Evolutionary conservation across 768 basidiomycete genomes (phyloP).

Genomic region (Lactarius hengduanensis): DNA sequence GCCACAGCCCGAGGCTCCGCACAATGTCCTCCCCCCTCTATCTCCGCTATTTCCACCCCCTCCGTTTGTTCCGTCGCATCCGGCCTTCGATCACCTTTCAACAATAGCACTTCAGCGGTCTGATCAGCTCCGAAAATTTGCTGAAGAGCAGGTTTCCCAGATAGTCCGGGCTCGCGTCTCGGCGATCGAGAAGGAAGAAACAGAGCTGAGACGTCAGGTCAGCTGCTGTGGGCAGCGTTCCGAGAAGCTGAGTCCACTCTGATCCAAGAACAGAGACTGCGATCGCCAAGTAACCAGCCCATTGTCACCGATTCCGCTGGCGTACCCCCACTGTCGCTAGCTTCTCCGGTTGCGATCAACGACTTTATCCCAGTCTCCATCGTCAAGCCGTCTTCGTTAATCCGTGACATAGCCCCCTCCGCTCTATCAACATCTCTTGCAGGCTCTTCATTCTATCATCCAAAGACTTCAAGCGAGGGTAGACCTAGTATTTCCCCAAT

Average conservation of each 20-base stretch:
- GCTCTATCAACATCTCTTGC: slow-evolving; percentile 71
- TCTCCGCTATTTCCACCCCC: slow-evolving; percentile 68
- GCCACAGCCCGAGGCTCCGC: slow-evolving; percentile 18
- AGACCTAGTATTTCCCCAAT: slow-evolving; percentile 24
- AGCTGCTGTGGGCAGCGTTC: slow-evolving; percentile 62
- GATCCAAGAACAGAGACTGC: slow-evolving; percentile 40
- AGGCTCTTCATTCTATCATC: slow-evolving; percentile 56
- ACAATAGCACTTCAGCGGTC: slow-evolving; percentile 56
- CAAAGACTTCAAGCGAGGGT: slow-evolving; percentile 38
- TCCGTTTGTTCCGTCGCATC: slow-evolving; percentile 74
- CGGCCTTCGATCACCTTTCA: slow-evolving; percentile 64
- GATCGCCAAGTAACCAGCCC: slow-evolving; percentile 23
- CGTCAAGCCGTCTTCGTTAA: slow-evolving; percentile 41
- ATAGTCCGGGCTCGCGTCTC: slow-evolving; percentile 53
- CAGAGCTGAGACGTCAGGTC: slow-evolving; percentile 55
- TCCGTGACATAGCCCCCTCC: slow-evolving; percentile 43
- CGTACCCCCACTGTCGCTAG: slow-evolving; percentile 9
- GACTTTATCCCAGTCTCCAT: slow-evolving; percentile 55
- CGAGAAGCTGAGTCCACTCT: slow-evolving; percentile 46
- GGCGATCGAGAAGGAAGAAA: slow-evolving; percentile 57
- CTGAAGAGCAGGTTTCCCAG: slow-evolving; percentile 57
- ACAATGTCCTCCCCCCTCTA: slow-evolving; percentile 50
- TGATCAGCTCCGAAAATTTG: slow-evolving; percentile 49
- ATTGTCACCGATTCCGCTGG: slow-evolving; percentile 1
- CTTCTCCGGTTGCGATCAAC: slow-evolving; percentile 42